A percentile compares a stretch with the other conserved stretches of the same genome.
Evolutionary conservation across 108 stramenopile species (phyloP).

Genomic region (Fragilaria crotonensis): DNA sequence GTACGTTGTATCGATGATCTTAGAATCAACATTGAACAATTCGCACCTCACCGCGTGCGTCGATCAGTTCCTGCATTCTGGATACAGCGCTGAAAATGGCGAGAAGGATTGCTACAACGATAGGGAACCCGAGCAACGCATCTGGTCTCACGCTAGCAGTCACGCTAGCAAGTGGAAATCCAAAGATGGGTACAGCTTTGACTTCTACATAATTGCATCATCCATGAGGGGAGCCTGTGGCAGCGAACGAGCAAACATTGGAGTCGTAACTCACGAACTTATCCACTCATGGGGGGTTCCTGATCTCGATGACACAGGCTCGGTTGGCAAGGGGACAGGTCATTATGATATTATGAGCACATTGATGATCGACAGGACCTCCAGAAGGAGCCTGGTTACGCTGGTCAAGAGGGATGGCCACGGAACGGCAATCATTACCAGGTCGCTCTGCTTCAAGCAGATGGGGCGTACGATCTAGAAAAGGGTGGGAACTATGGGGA

Average conservation of each 20-base stretch:
- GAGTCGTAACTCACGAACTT: slow-evolving; percentile 24
- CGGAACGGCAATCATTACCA: slow-evolving; percentile 31
- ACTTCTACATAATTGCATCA: slow-evolving; percentile 36
- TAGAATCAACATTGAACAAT: no score
- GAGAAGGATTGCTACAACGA: slow-evolving; percentile 21
- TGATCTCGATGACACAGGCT: slow-evolving; percentile 23
- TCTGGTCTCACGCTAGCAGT: slow-evolving; percentile 21
- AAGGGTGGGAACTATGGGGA: neutral
- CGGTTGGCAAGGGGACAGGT: neutral
- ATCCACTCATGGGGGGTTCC: slow-evolving; percentile 14
- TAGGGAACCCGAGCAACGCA: slow-evolving; percentile 3
- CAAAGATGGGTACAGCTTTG: slow-evolving; percentile 17
- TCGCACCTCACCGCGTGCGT: no score
- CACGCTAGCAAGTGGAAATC: neutral
- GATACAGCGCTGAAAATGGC: slow-evolving; percentile 33
- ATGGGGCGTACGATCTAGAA: slow-evolving; percentile 50
- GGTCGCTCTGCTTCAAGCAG: slow-evolving; percentile 40
- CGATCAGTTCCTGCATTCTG: slow-evolving; percentile 32
- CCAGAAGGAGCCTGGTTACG: slow-evolving; percentile 17
- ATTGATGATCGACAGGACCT: neutral
- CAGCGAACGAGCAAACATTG: slow-evolving; percentile 9
- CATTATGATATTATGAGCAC: slow-evolving; percentile 1
- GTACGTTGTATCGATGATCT: no score
- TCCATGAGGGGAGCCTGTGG: slow-evolving; percentile 25
- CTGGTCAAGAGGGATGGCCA: slow-evolving; percentile 35